Conservation (phyloP, 1,139 yeast genomes). For the Pichia sp. region DNA sequence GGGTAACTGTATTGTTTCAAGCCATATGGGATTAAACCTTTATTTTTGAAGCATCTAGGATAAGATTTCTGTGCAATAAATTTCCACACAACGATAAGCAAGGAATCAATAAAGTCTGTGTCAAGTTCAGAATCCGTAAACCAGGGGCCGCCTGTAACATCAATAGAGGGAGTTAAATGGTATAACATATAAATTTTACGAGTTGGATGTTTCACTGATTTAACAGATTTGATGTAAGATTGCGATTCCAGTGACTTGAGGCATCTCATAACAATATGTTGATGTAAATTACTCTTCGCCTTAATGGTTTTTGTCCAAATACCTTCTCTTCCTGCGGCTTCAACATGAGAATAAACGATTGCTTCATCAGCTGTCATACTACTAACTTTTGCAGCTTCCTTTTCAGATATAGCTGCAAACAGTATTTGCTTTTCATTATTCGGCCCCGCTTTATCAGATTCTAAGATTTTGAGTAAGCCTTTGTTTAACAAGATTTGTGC, state of each 20-base stretch:
- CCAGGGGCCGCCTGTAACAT: constrained; percentile 99
- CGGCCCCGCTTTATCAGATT: constrained; percentile 51
- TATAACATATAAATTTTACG: constrained; percentile 94
- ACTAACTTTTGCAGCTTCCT: constrained; percentile 64
- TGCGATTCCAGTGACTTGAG: constrained; percentile 77
- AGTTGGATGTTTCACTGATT: constrained; percentile 92
- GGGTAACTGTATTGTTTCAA: constrained; percentile 24
- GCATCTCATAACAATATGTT: constrained; percentile 82
- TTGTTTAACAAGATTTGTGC: constrained; percentile 61
- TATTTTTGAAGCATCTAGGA: constrained; percentile 54
- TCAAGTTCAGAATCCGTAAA: constrained; percentile 94
- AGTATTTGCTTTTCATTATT: constrained; percentile 47
- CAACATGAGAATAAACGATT: constrained; percentile 84
- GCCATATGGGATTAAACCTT: constrained; percentile 20
- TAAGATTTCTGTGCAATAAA: constrained; percentile 68
- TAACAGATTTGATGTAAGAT: constrained; percentile 81
- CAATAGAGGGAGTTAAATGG: constrained; percentile 86
- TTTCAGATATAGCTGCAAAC: constrained; percentile 63
- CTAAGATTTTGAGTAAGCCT: constrained; percentile 56
- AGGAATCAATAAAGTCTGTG: constrained; percentile 82
- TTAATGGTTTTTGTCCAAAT: constrained; percentile 93
- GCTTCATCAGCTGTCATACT: constrained; percentile 85
- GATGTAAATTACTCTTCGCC: constrained; percentile 86
- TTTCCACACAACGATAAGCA: constrained; percentile 82
- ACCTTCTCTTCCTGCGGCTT: constrained; percentile 91